A percentile compares a stretch with the other conserved stretches of the same genome.
Conservation (phyloP, 257 asterid genomes). For the Verbena officinalis region DNA sequence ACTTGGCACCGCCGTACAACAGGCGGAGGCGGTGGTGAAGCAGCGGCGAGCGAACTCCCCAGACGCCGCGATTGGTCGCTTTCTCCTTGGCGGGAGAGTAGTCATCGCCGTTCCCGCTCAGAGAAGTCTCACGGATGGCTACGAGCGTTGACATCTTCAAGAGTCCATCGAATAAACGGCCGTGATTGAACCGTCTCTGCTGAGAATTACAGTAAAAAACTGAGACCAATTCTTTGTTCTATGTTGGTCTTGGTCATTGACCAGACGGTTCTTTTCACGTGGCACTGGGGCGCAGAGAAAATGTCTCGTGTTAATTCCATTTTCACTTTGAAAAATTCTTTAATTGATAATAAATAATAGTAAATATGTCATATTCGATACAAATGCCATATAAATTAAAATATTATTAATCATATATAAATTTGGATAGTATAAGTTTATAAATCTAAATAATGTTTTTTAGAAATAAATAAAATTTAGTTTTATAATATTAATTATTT, state of each 20-base stretch:
- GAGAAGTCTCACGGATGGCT: conserved; percentile 50
- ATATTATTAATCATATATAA: too few relatives aligned
- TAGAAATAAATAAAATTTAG: too few relatives aligned
- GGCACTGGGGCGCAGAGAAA: too few relatives aligned
- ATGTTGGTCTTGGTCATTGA: too few relatives aligned
- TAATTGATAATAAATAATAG: too few relatives aligned
- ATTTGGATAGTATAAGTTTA: too few relatives aligned
- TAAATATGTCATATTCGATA: too few relatives aligned
- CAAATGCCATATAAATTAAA: too few relatives aligned
- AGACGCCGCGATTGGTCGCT: conserved; percentile 56
- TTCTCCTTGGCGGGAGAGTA: conserved; percentile 66
- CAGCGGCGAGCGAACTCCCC: conserved; percentile 51
- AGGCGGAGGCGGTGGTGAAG: conserved; percentile 53
- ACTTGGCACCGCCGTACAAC: conserved; percentile 45
- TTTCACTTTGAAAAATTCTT: too few relatives aligned
- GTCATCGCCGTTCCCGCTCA: conserved; percentile 46
- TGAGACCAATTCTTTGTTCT: not conserved
- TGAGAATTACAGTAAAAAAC: not conserved
- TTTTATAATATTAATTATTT: not conserved
- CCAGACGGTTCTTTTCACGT: too few relatives aligned
- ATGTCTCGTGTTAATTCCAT: too few relatives aligned
- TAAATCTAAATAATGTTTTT: too few relatives aligned
- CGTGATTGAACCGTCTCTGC: not conserved
- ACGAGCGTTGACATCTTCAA: conserved; percentile 49
- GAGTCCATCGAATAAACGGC: conserved; percentile 5